These are phyloP conservation scores for Talaromyces ruber DNA, from an alignment of 495 filamentous ascomycete species.

Conservation along the genomic window DNA sequence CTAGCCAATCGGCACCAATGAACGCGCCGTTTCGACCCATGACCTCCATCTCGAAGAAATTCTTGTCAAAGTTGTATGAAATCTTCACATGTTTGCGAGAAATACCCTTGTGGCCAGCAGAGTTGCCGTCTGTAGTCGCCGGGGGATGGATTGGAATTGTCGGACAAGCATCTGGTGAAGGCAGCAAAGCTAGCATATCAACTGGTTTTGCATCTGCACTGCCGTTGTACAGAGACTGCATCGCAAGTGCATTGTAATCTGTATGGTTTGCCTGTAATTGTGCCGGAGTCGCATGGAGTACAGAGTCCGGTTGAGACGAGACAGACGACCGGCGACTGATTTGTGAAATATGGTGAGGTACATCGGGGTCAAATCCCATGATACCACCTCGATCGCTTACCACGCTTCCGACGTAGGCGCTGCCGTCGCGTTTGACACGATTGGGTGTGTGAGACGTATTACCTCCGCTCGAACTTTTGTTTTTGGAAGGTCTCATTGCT, in stretches of 20 bases:
- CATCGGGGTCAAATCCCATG: constrained; percentile 45
- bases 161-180: constrained; percentile 53
- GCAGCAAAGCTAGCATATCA: constrained; percentile 32
- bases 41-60: constrained; percentile 70
- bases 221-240: constrained; percentile 35
- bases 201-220: constrained; percentile 29
- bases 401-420: constrained; percentile 40
- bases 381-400: constrained; percentile 54
- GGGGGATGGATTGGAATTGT: constrained; percentile 77
- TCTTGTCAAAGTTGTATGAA: constrained; percentile 63
- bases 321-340: constrained; percentile 43
- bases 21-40: constrained; percentile 83
- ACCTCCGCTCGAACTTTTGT: constrained; percentile 40
- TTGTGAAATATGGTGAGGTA: constrained; percentile 32
- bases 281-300: constrained; percentile 34
- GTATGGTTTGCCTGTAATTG: constrained; percentile 30
- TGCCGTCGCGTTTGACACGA: constrained; percentile 38
- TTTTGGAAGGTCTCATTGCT: constrained; percentile 27
- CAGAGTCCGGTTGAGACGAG: constrained; percentile 31
- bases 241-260: constrained; percentile 38
- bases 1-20: constrained; percentile 63
- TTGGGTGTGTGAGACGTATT: constrained; percentile 38
- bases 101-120: constrained; percentile 57
- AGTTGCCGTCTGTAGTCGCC: constrained; percentile 51
- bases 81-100: constrained; percentile 83